These are phyloP conservation scores for Lentinula guzmanii DNA, from an alignment of 768 basidiomycete species.

Conservation along the genomic window DNA sequence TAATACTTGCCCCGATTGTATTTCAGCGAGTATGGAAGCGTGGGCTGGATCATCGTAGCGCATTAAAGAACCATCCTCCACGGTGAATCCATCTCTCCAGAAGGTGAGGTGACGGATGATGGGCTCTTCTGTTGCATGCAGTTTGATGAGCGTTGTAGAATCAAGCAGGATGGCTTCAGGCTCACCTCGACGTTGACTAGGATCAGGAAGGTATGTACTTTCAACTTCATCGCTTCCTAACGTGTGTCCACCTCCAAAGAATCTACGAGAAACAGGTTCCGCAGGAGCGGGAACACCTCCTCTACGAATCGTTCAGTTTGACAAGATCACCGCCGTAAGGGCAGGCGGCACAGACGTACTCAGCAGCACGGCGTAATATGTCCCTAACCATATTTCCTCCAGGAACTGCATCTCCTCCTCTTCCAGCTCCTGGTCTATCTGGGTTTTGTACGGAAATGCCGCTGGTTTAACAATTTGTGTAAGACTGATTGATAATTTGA, in stretches of 20 bases:
- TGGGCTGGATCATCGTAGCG: slow-evolving; percentile 78
- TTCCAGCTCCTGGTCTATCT: slow-evolving; percentile 30
- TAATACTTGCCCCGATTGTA: slow-evolving; percentile 66
- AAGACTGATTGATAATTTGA: neutral
- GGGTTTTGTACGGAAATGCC: slow-evolving; percentile 90
- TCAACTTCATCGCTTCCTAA: slow-evolving; percentile 90
- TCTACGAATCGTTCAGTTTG: slow-evolving; percentile 16
- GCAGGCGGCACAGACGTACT: slow-evolving; percentile 34
- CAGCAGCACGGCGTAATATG: slow-evolving; percentile 73
- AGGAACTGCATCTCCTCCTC: slow-evolving; percentile 25
- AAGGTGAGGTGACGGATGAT: slow-evolving; percentile 77
- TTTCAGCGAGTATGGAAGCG: slow-evolving; percentile 60
- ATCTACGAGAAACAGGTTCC: slow-evolving; percentile 23
- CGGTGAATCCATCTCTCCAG: slow-evolving; percentile 90
- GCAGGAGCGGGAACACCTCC: slow-evolving; percentile 26
- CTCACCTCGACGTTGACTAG: slow-evolving; percentile 26
- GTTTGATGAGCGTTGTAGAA: neutral
- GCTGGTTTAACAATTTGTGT: slow-evolving; percentile 31
- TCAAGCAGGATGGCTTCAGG: neutral
- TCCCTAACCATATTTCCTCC: slow-evolving; percentile 62
- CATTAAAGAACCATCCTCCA: slow-evolving; percentile 85
- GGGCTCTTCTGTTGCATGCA: slow-evolving; percentile 42
- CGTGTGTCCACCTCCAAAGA: slow-evolving; percentile 72
- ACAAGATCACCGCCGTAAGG: neutral
- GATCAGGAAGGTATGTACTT: slow-evolving; percentile 72